Percentiles rank a stretch among this genome's conserved stretches.
Evolutionary conservation across 2,329 filamentous ascomycete genomes (phyloP).

Genomic region (Cytospora piceae): DNA sequence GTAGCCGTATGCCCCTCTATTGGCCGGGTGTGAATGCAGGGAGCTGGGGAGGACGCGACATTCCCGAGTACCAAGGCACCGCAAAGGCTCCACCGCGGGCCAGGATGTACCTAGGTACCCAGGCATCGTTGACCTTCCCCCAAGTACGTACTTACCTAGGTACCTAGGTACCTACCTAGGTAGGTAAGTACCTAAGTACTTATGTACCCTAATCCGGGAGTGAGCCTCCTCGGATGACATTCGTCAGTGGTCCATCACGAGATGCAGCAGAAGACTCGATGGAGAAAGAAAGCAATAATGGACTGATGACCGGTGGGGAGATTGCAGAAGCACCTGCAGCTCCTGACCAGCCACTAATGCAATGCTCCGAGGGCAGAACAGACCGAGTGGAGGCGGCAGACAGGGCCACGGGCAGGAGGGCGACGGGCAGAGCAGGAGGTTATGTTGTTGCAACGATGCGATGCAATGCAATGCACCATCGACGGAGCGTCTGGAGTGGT

Average conservation of each 20-base stretch:
- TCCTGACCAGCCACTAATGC: conserved; percentile 28
- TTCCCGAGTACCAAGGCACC: not conserved
- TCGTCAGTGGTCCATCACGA: not conserved
- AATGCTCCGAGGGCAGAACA: conserved; percentile 26
- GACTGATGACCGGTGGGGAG: conserved; percentile 13
- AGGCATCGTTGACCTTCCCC: not conserved
- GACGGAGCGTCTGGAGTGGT: conserved; percentile 20
- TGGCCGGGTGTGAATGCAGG: not conserved
- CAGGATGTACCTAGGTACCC: not conserved
- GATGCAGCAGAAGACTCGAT: not conserved
- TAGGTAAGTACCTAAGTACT: not conserved
- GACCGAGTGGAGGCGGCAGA: conserved; percentile 29
- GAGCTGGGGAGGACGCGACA: conserved; percentile 3
- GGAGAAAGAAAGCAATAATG: not conserved
- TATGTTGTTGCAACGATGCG: conserved; percentile 22
- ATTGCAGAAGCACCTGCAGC: conserved; percentile 21
- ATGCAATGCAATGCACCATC: conserved; percentile 29
- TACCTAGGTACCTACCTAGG: not conserved
- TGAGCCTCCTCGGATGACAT: not conserved
- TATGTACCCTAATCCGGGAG: not conserved
- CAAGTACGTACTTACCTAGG: not conserved
- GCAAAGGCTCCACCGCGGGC: not conserved
- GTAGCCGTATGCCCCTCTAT: conserved; percentile 4
- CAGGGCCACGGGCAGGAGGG: conserved; percentile 8
- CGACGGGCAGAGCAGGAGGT: conserved; percentile 2